These are phyloP conservation scores for Ceratobasidium theobromae DNA, from an alignment of 1,284 basidiomycete genomes.

Conservation along the genomic window DNA sequence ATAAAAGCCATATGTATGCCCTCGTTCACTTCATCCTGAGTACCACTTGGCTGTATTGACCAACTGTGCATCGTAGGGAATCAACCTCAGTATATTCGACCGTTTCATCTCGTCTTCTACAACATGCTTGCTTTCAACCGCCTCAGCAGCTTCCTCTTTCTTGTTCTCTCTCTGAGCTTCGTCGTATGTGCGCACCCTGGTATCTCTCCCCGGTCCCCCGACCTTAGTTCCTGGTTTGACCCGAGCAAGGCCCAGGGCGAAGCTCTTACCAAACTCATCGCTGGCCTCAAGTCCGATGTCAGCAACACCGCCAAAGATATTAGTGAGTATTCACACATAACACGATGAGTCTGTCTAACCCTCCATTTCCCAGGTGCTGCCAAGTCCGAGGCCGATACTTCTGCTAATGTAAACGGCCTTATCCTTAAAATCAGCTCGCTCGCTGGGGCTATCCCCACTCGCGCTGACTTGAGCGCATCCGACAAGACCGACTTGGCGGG, in stretches of 20 bases:
- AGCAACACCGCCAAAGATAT: too few species aligned
- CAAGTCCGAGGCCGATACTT: not conserved
- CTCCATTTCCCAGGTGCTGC: not conserved
- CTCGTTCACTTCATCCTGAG: too few species aligned
- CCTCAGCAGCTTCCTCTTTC: not conserved
- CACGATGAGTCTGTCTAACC: too few species aligned
- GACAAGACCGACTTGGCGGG: not conserved
- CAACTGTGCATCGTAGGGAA: too few species aligned
- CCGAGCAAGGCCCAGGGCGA: not conserved
- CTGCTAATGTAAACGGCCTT: not conserved
- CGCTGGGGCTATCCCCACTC: not conserved
- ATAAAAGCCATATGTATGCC: too few species aligned
- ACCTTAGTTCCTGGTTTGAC: not conserved
- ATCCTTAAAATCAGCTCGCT: too few species aligned
- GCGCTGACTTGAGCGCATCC: not conserved
- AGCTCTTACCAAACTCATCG: not conserved
- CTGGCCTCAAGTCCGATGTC: too few species aligned
- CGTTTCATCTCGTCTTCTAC: too few species aligned
- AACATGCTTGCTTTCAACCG: conserved; percentile 5
- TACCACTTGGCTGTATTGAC: too few species aligned
- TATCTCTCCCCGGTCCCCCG: not conserved
- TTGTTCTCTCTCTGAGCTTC: conserved; percentile 1
- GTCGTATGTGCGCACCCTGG: not conserved
- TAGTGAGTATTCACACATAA: too few species aligned
- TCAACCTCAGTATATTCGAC: too few species aligned